phyloP scores from a whole-genome alignment of 73 alveolate species.

The Paramecium pentaurelia region DNA sequence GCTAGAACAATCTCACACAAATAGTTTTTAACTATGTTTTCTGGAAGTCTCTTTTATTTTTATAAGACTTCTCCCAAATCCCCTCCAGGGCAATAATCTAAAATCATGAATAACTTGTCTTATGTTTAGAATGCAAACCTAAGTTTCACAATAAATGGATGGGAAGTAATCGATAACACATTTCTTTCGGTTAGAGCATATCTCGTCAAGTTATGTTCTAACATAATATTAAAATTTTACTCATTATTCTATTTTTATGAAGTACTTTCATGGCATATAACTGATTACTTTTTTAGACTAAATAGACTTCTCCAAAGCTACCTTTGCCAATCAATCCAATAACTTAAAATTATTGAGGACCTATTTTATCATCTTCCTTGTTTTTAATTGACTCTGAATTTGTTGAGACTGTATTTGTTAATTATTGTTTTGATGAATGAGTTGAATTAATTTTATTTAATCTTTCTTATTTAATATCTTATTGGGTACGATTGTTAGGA shows the following conservation, averaged over 20 bases:
- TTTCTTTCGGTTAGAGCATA: slow-evolving; percentile 95
- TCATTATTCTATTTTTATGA: slow-evolving; percentile 61
- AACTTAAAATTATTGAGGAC: slow-evolving; percentile 36
- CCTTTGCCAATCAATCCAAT: slow-evolving; percentile 81
- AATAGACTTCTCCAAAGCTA: slow-evolving; percentile 31
- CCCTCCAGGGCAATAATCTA: slow-evolving; percentile 95
- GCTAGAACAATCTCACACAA: slow-evolving; percentile 88
- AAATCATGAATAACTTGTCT: slow-evolving; percentile 81
- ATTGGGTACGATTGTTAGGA: not conserved
- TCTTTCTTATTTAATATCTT: not conserved
- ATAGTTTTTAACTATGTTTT: slow-evolving; percentile 86
- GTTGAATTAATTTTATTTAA: not conserved
- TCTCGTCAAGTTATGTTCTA: slow-evolving; percentile 78
- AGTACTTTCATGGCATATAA: slow-evolving; percentile 70
- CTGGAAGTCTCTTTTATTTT: slow-evolving; percentile 84
- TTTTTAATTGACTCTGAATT: slow-evolving; percentile 16
- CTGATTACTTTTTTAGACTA: slow-evolving; percentile 74
- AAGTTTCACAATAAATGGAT: slow-evolving; percentile 87
- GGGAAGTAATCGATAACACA: slow-evolving; percentile 82
- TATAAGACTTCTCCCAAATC: slow-evolving; percentile 86
- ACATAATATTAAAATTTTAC: not conserved
- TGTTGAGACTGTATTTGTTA: not conserved
- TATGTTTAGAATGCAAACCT: slow-evolving; percentile 92
- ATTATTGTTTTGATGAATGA: not conserved
- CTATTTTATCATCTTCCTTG: slow-evolving; percentile 47